These are phyloP conservation scores for Agaricales sp. DNA, from an alignment of 1,284 basidiomycete species.

Conservation along the genomic window DNA sequence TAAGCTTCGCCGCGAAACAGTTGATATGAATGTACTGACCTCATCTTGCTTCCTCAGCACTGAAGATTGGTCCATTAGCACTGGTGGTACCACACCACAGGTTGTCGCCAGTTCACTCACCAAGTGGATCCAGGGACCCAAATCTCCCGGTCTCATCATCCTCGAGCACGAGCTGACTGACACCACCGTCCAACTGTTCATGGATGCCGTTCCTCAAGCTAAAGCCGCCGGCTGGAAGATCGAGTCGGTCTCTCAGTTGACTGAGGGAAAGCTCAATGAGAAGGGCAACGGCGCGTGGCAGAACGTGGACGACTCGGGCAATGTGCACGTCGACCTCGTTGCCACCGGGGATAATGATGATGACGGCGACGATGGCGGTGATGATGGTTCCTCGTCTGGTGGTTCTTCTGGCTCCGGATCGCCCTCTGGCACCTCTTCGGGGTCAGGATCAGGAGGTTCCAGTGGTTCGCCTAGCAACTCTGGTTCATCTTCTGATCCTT, in stretches of 20 bases:
- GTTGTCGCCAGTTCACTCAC: slow-evolving; percentile 23
- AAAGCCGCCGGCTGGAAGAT: slow-evolving; percentile 58
- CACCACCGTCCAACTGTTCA: slow-evolving; percentile 58
- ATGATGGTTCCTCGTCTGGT: neutral
- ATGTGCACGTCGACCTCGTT: slow-evolving; percentile 1
- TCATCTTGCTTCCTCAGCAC: slow-evolving; percentile 32
- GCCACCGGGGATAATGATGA: neutral
- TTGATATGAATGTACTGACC: slow-evolving; percentile 7
- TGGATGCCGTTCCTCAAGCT: slow-evolving; percentile 56
- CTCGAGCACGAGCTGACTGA: slow-evolving; percentile 78
- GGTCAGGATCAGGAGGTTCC: neutral
- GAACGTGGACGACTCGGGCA: slow-evolving; percentile 31
- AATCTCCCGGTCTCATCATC: slow-evolving; percentile 66
- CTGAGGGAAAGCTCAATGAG: slow-evolving; percentile 22
- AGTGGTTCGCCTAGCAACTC: neutral
- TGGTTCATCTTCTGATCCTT: no score
- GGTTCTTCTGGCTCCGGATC: neutral
- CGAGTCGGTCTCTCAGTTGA: slow-evolving; percentile 40
- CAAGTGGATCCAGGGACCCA: slow-evolving; percentile 22
- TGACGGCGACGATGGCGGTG: neutral
- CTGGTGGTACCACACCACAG: slow-evolving; percentile 30
- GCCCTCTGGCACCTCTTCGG: neutral
- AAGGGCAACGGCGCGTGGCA: slow-evolving; percentile 30
- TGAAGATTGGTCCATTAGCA: slow-evolving; percentile 51
- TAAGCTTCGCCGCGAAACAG: slow-evolving; percentile 20